A percentile compares a stretch with the other conserved stretches of the same genome.
These are phyloP conservation scores for Phytophthora macrochlamydospora DNA, from an alignment of 352 stramenopile species.

Conservation along the genomic window DNA sequence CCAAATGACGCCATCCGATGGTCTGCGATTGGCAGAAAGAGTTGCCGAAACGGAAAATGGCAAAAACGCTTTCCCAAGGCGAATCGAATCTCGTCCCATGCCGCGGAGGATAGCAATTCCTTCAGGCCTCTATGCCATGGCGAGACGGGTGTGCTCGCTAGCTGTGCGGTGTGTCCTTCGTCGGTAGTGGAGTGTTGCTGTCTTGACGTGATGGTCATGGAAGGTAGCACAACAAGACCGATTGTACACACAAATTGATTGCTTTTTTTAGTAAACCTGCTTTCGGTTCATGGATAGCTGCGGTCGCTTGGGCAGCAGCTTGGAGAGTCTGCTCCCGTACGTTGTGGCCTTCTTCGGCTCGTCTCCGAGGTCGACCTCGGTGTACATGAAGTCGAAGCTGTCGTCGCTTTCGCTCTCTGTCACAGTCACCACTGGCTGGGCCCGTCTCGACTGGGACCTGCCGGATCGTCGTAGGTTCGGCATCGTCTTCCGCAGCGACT, in stretches of 20 bases:
- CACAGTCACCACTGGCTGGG: not conserved
- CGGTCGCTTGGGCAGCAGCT: conserved; percentile 17
- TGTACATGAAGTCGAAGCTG: conserved; percentile 28
- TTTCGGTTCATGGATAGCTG: conserved; percentile 9
- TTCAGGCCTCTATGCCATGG: too few species aligned
- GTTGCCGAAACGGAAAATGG: too few species aligned
- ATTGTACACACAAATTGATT: too few species aligned
- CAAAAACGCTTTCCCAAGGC: not conserved
- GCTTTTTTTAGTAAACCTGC: conserved; percentile 14
- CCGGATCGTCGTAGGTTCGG: conserved; percentile 4
- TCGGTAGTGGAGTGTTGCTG: too few species aligned
- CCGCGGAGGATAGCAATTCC: too few species aligned
- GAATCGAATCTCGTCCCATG: not conserved
- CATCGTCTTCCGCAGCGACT: not conserved
- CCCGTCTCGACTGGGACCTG: conserved; percentile 2
- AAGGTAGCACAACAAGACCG: too few species aligned
- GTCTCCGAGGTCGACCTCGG: conserved; percentile 17
- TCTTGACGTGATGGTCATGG: too few species aligned
- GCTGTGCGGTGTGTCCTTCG: too few species aligned
- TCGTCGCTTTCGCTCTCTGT: conserved; percentile 14
- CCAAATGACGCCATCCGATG: not conserved
- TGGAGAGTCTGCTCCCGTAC: conserved; percentile 12
- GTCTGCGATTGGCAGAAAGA: not conserved
- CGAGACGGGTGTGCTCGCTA: too few species aligned
- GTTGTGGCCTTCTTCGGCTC: not conserved